phyloP scores from a whole-genome alignment of 805 yeast genomes.

The Cyberlindnera saturnus region DNA sequence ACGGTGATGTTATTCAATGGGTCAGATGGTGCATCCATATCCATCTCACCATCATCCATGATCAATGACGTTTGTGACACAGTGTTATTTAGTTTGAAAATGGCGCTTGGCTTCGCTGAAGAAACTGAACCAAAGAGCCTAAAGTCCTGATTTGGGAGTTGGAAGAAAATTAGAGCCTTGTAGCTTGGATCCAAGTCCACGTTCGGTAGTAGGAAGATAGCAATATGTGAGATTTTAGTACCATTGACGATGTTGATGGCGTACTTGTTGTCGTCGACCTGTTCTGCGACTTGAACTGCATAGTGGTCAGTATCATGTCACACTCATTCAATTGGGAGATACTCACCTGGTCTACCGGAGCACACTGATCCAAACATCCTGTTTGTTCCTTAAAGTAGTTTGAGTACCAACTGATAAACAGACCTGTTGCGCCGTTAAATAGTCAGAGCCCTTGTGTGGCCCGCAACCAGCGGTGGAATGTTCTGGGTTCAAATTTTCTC shows the following conservation, averaged over 20 bases:
- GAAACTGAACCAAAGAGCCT: slow-evolving; percentile 60
- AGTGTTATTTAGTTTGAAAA: slow-evolving; percentile 69
- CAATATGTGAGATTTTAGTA: slow-evolving; percentile 65
- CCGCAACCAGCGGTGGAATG: too few species aligned
- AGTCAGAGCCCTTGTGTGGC: too few species aligned
- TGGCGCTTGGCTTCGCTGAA: slow-evolving; percentile 78
- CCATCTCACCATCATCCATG: slow-evolving; percentile 53
- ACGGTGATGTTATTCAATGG: slow-evolving; percentile 37
- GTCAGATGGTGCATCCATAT: slow-evolving; percentile 26
- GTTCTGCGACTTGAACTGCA: slow-evolving; percentile 43
- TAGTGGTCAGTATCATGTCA: slow-evolving; percentile 5
- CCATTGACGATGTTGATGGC: slow-evolving; percentile 60
- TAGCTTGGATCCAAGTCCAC: slow-evolving; percentile 61
- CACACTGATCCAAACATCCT: slow-evolving; percentile 71
- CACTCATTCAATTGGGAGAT: slow-evolving; percentile 12
- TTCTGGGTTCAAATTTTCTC: too few species aligned
- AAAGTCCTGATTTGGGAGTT: slow-evolving; percentile 52
- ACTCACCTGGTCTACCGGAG: slow-evolving; percentile 54
- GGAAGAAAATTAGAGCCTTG: slow-evolving; percentile 86
- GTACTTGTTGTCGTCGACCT: slow-evolving; percentile 63
- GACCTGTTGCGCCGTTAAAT: too few species aligned
- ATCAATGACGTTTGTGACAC: slow-evolving; percentile 26
- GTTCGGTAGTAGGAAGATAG: slow-evolving; percentile 82
- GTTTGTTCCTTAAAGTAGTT: too few species aligned
- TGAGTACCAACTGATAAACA: too few species aligned